Conservation (phyloP, 2,329 filamentous ascomycete species). For the Penicillium sp. region DNA sequence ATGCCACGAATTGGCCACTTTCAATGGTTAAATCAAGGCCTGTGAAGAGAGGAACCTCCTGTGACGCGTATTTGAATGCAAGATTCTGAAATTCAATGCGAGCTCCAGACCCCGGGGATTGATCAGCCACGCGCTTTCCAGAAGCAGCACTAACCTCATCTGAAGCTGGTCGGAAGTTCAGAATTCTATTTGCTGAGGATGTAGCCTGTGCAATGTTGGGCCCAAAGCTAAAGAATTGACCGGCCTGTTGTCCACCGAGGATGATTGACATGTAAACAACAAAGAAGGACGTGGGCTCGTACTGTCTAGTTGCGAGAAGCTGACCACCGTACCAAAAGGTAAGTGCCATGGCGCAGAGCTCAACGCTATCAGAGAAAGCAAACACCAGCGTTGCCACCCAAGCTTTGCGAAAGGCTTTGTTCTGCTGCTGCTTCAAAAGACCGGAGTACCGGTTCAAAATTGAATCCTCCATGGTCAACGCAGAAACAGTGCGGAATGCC, state of each 20-base stretch:
- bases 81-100: background rate
- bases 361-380: background rate
- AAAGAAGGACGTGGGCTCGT: background rate
- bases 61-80: background rate
- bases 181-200: background rate
- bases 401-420: constrained; percentile 1
- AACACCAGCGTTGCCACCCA: background rate
- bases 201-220: constrained; percentile 1
- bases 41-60: background rate
- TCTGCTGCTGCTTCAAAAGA: constrained; percentile 1
- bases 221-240: constrained; percentile 1
- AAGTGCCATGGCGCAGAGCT: constrained; percentile 2
- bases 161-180: background rate
- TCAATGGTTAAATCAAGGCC: background rate
- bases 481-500: background rate
- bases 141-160: background rate
- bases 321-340: constrained; percentile 4
- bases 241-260: background rate
- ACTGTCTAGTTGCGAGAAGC: background rate
- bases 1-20: constrained; percentile 1
- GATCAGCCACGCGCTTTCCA: background rate
- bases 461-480: background rate
- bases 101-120: background rate
- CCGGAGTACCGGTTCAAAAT: background rate
- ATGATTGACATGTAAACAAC: constrained; percentile 4